These are phyloP conservation scores for Fragaria nilgerrensis DNA, from an alignment of 306 rosid genomes.

Conservation along the genomic window DNA sequence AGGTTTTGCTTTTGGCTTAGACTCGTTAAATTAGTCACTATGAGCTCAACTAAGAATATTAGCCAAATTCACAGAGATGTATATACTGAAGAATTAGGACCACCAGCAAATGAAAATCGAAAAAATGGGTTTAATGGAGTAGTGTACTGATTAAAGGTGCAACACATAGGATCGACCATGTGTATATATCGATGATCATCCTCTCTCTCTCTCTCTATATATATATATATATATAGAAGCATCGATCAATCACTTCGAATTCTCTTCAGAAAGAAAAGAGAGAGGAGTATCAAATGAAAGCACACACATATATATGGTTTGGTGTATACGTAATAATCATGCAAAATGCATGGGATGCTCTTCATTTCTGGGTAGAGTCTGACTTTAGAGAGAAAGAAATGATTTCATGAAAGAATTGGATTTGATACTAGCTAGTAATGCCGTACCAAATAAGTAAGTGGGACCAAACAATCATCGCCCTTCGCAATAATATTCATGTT, in stretches of 20 bases:
- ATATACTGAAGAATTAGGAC: neutral
- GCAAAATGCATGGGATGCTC: constrained; percentile 88
- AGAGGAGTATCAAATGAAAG: neutral
- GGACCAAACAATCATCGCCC: constrained; percentile 55
- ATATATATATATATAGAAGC: neutral
- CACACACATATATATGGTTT: neutral
- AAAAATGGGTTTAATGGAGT: neutral
- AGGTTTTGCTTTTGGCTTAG: no score
- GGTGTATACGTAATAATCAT: constrained; percentile 52
- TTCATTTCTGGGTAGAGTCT: constrained; percentile 10
- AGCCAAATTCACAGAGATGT: no score
- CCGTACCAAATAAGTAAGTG: constrained; percentile 25
- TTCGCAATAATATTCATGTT: constrained; percentile 36
- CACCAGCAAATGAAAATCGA: neutral
- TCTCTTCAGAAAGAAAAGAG: neutral
- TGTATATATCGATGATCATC: neutral
- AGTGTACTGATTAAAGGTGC: neutral
- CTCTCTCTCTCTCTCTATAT: no score
- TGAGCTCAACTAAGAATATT: no score
- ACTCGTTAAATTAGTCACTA: no score
- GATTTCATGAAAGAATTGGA: constrained; percentile 18
- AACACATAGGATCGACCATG: neutral
- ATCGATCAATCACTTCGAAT: neutral
- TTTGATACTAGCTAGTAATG: constrained; percentile 17
- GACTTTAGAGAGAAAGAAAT: constrained; percentile 20